These are phyloP conservation scores for Dinochytrium kinnereticum DNA, from an alignment of 371 early-diverging fungal genomes.

Conservation along the genomic window DNA sequence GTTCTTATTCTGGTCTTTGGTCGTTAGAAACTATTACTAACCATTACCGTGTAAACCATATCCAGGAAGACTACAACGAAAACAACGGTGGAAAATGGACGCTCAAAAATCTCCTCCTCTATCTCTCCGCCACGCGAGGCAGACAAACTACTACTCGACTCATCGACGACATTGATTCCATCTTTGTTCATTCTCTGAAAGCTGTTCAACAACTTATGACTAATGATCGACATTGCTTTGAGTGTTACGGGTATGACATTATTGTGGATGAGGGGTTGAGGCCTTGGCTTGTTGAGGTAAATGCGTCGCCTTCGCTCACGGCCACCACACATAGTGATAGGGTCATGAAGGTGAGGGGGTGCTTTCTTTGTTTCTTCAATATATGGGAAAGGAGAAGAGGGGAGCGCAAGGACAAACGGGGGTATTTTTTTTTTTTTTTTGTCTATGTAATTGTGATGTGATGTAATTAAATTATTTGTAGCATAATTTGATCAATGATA, in stretches of 20 bases:
- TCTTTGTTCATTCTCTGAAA: conserved; percentile 52
- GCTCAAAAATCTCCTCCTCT: conserved; percentile 48
- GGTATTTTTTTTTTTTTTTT: neutral
- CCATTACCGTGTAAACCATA: neutral
- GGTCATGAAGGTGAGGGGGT: conserved; percentile 49
- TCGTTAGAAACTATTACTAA: conserved; percentile 1
- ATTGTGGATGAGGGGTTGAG: conserved; percentile 53
- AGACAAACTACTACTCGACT: conserved; percentile 39
- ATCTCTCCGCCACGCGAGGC: conserved; percentile 49
- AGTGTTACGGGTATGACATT: conserved; percentile 61
- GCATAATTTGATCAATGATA: conserved; percentile 56
- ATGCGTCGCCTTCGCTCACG: conserved; percentile 54
- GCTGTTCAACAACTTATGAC: conserved; percentile 56
- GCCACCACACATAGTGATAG: conserved; percentile 53
- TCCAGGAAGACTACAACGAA: conserved; percentile 59
- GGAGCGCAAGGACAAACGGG: too few species aligned
- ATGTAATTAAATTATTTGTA: conserved; percentile 19
- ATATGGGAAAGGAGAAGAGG: too few species aligned
- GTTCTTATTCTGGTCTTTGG: neutral
- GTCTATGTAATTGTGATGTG: neutral
- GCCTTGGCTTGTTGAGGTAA: conserved; percentile 61
- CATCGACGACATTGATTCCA: conserved; percentile 52
- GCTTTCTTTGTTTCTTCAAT: too few species aligned
- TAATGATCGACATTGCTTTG: conserved; percentile 59
- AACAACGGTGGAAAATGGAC: conserved; percentile 59